These are phyloP conservation scores for Cyberlindnera lachancei DNA, from an alignment of 805 yeast species.

Conservation along the genomic window DNA sequence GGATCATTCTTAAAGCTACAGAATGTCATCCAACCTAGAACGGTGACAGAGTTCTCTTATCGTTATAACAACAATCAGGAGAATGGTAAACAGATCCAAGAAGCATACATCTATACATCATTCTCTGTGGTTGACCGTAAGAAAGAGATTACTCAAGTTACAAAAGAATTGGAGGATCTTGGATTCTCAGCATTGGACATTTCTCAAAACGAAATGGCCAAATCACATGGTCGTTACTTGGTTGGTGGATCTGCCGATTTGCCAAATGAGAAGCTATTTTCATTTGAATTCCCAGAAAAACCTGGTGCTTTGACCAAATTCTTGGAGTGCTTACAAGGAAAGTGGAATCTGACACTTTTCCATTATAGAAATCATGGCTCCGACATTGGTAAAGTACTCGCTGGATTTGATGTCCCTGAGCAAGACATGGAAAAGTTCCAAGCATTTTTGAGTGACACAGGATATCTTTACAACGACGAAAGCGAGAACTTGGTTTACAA, in stretches of 20 bases:
- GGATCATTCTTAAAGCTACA: slow-evolving; percentile 83
- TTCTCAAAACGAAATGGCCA: slow-evolving; percentile 90
- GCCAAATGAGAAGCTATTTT: slow-evolving; percentile 66
- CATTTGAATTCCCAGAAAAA: slow-evolving; percentile 94
- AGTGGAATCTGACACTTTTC: slow-evolving; percentile 92
- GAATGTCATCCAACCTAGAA: slow-evolving; percentile 73
- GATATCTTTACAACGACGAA: slow-evolving; percentile 74
- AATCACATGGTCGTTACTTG: slow-evolving; percentile 90
- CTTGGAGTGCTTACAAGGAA: slow-evolving; percentile 57
- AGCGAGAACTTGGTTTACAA: slow-evolving; percentile 81
- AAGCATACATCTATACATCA: slow-evolving; percentile 81
- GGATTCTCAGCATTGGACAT: slow-evolving; percentile 79
- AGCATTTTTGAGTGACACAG: slow-evolving; percentile 59
- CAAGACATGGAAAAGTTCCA: slow-evolving; percentile 59
- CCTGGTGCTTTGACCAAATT: slow-evolving; percentile 90
- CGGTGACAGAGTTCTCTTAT: slow-evolving; percentile 91
- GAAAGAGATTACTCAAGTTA: slow-evolving; percentile 61
- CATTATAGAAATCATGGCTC: slow-evolving; percentile 97
- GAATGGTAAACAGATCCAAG: slow-evolving; percentile 17
- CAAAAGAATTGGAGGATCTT: slow-evolving; percentile 46
- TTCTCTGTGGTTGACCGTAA: slow-evolving; percentile 75
- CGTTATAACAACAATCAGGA: slow-evolving; percentile 49
- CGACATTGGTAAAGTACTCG: slow-evolving; percentile 86
- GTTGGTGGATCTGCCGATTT: slow-evolving; percentile 86
- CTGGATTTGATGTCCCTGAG: slow-evolving; percentile 82